These are phyloP conservation scores for Phialophora chinensis DNA, from an alignment of 2,329 filamentous ascomycete genomes.

Conservation along the genomic window DNA sequence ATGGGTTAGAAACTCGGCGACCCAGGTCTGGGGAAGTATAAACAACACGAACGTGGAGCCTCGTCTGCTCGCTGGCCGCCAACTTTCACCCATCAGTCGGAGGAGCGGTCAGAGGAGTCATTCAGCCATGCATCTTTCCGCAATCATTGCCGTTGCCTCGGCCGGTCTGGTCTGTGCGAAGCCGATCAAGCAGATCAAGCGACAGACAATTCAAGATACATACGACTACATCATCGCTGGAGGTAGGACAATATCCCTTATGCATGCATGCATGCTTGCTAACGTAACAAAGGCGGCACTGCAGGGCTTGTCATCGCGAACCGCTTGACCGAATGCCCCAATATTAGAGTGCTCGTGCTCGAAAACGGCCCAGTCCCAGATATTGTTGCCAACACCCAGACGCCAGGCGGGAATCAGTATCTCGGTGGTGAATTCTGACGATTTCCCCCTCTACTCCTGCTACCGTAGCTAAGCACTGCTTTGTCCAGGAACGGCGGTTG, in stretches of 20 bases:
- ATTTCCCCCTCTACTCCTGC: not conserved
- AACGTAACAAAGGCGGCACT: conserved; percentile 37
- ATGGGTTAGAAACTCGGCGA: not conserved
- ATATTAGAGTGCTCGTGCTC: conserved; percentile 32
- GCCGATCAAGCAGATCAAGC: conserved; percentile 17
- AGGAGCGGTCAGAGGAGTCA: not conserved
- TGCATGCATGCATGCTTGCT: not conserved
- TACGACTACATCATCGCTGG: conserved; percentile 37
- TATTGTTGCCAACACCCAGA: conserved; percentile 41
- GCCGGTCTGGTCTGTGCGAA: conserved; percentile 8
- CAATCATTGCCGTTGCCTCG: conserved; percentile 3
- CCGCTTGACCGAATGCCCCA: conserved; percentile 36
- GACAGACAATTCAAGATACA: conserved; percentile 21
- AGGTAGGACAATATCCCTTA: conserved; percentile 18
- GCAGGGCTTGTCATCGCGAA: conserved; percentile 40
- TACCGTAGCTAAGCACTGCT: not conserved
- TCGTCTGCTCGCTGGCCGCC: not conserved
- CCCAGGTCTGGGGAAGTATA: conserved; percentile 7
- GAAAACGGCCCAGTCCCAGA: conserved; percentile 39
- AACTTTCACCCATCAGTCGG: not conserved
- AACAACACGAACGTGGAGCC: not conserved
- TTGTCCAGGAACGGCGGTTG: conserved; percentile 40
- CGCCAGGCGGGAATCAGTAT: conserved; percentile 35
- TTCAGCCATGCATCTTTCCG: conserved; percentile 12
- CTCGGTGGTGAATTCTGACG: conserved; percentile 27